phyloP scores from a whole-genome alignment of 306 rosid genomes.

The Quillaja saponaria region DNA sequence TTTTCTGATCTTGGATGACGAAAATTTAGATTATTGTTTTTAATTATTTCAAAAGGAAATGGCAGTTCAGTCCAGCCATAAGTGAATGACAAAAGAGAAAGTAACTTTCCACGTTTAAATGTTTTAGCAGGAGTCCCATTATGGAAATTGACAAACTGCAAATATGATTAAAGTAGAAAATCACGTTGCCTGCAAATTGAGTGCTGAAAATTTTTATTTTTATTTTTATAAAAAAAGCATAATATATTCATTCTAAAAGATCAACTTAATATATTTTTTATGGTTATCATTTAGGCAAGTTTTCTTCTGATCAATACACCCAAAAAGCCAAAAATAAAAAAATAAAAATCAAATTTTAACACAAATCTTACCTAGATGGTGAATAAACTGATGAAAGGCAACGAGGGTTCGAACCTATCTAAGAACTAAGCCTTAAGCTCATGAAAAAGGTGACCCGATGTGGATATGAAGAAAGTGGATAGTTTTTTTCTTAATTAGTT shows the following conservation, averaged over 20 bases:
- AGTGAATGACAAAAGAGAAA: background rate
- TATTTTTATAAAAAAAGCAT: too few relatives aligned
- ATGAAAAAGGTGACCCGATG: slow-evolving; percentile 32
- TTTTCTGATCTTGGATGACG: too few relatives aligned
- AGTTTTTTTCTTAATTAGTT: too few relatives aligned
- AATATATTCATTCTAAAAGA: background rate
- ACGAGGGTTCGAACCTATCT: slow-evolving; percentile 53
- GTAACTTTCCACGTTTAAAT: background rate
- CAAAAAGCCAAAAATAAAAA: background rate
- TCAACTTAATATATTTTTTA: background rate
- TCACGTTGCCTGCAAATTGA: background rate
- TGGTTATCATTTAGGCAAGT: background rate
- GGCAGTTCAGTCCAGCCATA: background rate
- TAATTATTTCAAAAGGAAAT: background rate
- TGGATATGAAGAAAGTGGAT: too few relatives aligned
- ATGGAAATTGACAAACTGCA: background rate
- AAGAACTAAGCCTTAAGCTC: slow-evolving; percentile 39
- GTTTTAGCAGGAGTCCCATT: background rate
- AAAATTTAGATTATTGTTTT: too few relatives aligned
- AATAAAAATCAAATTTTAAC: background rate
- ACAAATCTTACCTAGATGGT: slow-evolving; percentile 36
- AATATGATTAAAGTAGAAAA: background rate
- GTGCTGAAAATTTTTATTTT: background rate
- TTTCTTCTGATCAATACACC: background rate
- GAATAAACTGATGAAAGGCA: slow-evolving; percentile 40